These are phyloP conservation scores for Naumovozyma castellii DNA, from an alignment of 805 yeast genomes.

Conservation along the genomic window DNA sequence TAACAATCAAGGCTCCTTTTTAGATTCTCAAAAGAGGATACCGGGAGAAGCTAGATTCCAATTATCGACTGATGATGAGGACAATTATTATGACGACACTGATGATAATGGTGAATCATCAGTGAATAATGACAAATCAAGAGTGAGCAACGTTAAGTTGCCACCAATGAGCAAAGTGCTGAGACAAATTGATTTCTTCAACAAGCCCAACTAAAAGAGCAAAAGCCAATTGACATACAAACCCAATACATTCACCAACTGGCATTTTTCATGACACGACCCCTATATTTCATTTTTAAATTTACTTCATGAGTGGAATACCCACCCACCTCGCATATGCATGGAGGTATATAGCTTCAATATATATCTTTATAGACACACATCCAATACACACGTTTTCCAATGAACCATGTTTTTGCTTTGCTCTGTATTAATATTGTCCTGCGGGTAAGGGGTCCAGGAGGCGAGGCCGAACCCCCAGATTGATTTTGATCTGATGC, in stretches of 20 bases:
- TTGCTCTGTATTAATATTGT: too few species aligned
- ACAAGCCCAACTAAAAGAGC: conserved; percentile 4
- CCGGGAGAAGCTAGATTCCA: conserved; percentile 11
- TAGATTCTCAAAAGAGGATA: conserved; percentile 1
- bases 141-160: conserved; percentile 12
- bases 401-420: too few species aligned
- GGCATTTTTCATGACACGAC: too few species aligned
- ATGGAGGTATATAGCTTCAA: conserved; percentile 2
- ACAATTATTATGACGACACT: conserved; percentile 8
- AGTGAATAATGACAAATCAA: conserved; percentile 11
- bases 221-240: background rate
- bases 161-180: conserved; percentile 24
- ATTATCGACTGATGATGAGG: conserved; percentile 10
- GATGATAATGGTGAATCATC: conserved; percentile 9
- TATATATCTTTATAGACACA: too few species aligned
- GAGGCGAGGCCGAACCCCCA: too few species aligned
- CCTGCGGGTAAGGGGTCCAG: too few species aligned
- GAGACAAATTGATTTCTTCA: conserved; percentile 19
- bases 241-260: background rate
- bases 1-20: background rate
- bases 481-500: too few species aligned
- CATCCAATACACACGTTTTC: too few species aligned
- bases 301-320: too few species aligned
- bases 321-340: background rate
- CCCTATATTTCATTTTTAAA: too few species aligned